Conservation (phyloP, 106 monocot genomes). For the Hemerocallis citrina region DNA sequence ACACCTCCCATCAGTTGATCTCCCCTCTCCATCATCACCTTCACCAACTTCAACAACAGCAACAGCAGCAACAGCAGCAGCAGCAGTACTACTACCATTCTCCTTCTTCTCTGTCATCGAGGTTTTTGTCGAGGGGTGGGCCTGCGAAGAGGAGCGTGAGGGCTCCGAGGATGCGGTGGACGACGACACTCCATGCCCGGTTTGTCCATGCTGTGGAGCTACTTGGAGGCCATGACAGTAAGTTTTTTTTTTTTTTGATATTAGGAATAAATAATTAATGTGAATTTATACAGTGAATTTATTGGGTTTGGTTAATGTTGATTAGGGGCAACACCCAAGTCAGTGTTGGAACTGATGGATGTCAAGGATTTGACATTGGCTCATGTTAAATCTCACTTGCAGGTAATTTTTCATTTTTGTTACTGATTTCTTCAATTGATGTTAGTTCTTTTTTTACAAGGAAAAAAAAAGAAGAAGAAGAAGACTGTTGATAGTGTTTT, state of each 20-base stretch:
- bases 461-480: not conserved
- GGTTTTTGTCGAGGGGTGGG: conserved; percentile 14
- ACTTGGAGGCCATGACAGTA: conserved; percentile 35
- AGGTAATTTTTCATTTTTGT: no score
- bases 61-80: not conserved
- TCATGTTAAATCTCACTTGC: conserved; percentile 38
- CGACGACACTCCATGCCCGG: conserved; percentile 29
- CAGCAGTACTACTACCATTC: not conserved
- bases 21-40: not conserved
- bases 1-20: conserved; percentile 2
- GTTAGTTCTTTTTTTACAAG: no score
- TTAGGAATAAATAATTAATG: not conserved
- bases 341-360: conserved; percentile 62
- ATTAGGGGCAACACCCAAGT: conserved; percentile 57
- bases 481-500: not conserved
- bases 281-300: not conserved
- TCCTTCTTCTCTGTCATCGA: conserved; percentile 4
- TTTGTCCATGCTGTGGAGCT: conserved; percentile 52
- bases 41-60: not conserved
- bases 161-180: conserved; percentile 41
- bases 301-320: not conserved
- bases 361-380: conserved; percentile 53
- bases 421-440: no score
- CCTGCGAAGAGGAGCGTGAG: conserved; percentile 25
- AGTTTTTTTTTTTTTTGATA: not conserved